Evolutionary conservation across 2,329 filamentous ascomycete genomes (phyloP).

Genomic region (Neonectria sp.): DNA sequence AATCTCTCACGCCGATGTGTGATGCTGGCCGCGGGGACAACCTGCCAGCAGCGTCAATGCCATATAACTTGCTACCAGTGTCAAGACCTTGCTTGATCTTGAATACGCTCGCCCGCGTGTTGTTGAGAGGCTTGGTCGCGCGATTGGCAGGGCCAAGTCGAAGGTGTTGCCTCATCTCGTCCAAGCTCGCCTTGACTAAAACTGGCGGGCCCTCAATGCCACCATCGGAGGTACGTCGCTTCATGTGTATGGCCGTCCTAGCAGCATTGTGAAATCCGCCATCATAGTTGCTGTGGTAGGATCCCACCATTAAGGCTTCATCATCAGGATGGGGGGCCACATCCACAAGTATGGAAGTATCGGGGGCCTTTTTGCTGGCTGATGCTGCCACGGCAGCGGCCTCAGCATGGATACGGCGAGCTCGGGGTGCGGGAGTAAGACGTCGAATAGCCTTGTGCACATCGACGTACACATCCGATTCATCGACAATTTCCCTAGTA

Average conservation of each 20-base stretch:
- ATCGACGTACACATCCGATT: conserved; percentile 98
- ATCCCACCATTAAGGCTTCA: conserved; percentile 49
- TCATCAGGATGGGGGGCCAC: conserved; percentile 61
- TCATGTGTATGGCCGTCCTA: conserved; percentile 71
- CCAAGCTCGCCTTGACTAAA: conserved; percentile 72
- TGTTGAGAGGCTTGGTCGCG: conserved; percentile 72
- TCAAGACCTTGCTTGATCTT: conserved; percentile 72
- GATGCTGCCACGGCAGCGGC: conserved; percentile 50
- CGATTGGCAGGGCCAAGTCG: conserved; percentile 78
- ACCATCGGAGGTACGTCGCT: conserved; percentile 72
- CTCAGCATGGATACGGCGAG: conserved; percentile 65
- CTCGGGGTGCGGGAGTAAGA: conserved; percentile 86
- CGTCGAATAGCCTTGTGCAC: conserved; percentile 98
- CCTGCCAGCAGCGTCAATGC: conserved; percentile 44
- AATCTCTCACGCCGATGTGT: conserved; percentile 39
- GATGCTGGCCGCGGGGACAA: conserved; percentile 42
- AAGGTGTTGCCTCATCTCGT: conserved; percentile 75
- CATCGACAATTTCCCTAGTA: conserved; percentile 93
- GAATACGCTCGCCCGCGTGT: conserved; percentile 73
- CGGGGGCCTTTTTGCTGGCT: conserved; percentile 50
- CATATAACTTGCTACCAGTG: conserved; percentile 39
- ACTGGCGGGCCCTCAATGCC: conserved; percentile 63
- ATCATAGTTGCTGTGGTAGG: conserved; percentile 57
- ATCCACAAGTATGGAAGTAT: conserved; percentile 51
- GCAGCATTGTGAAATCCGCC: conserved; percentile 61